A percentile compares a stretch with the other conserved stretches of the same genome.
Conservation (phyloP, 108 stramenopile genomes). For the Aureococcus anophagefferens region DNA sequence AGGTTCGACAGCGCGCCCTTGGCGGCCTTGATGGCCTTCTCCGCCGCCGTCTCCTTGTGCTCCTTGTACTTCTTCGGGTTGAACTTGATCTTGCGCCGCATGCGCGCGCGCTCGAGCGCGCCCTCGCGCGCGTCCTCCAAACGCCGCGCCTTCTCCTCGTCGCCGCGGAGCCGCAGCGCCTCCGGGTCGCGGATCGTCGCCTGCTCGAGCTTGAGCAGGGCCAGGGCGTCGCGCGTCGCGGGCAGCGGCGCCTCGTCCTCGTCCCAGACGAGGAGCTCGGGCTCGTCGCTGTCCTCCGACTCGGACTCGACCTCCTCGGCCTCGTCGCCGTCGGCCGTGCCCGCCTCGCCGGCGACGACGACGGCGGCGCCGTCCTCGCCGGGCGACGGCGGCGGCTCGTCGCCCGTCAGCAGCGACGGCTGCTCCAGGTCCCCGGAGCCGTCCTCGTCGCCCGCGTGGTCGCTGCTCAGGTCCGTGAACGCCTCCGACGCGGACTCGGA, state of each 20-base stretch:
- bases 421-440: neutral
- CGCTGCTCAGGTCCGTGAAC: neutral
- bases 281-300: neutral
- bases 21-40: constrained; percentile 3
- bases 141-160: no score
- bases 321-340: neutral
- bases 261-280: neutral
- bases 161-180: no score
- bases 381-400: no score
- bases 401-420: no score
- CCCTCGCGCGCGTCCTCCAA: neutral
- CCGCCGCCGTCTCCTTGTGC: constrained; percentile 10
- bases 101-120: neutral
- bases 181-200: no score
- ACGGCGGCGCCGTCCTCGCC: no score
- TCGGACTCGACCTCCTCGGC: neutral
- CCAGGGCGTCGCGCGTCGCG: neutral
- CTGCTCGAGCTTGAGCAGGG: neutral
- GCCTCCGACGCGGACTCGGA: neutral
- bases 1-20: neutral
- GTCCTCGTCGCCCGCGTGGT: neutral
- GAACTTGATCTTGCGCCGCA: neutral
- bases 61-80: neutral
- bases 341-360: no score
- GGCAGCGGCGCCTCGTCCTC: neutral